Percentiles rank a stretch among this genome's conserved stretches.
Evolutionary conservation across 1,284 basidiomycete genomes (phyloP).

Genomic region (Malassezia nana): DNA sequence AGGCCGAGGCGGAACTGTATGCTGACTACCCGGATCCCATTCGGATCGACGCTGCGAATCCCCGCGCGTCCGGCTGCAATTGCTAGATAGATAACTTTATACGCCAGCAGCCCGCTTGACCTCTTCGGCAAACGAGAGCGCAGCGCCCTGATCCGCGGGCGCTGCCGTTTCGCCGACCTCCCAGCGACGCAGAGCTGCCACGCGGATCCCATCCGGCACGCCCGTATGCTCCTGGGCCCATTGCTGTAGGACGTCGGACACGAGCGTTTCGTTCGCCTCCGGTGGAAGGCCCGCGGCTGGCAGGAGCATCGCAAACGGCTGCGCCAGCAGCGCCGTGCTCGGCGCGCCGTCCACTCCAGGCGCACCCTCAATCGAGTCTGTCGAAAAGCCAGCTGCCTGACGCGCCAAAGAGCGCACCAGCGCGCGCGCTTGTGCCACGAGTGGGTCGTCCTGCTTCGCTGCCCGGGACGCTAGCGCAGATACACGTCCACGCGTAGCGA

Average conservation of each 20-base stretch:
- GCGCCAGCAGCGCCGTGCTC: slow-evolving; percentile 61
- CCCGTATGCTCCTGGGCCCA: slow-evolving; percentile 57
- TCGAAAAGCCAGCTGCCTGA: slow-evolving; percentile 77
- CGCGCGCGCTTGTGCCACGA: slow-evolving; percentile 48
- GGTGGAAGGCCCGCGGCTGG: slow-evolving; percentile 19
- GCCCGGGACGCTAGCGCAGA: slow-evolving; percentile 12
- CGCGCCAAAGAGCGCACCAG: slow-evolving; percentile 68
- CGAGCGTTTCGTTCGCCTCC: slow-evolving; percentile 52
- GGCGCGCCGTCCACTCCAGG: slow-evolving; percentile 53
- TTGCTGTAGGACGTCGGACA: slow-evolving; percentile 54
- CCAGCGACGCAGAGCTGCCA: slow-evolving; percentile 49
- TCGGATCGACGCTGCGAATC: slow-evolving; percentile 80
- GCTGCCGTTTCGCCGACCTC: slow-evolving; percentile 45
- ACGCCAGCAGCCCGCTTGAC: slow-evolving; percentile 41
- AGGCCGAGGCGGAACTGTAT: slow-evolving; percentile 91
- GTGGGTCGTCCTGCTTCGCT: slow-evolving; percentile 14
- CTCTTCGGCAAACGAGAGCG: slow-evolving; percentile 31
- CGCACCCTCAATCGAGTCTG: slow-evolving; percentile 54
- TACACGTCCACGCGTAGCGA: slow-evolving; percentile 32
- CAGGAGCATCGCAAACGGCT: slow-evolving; percentile 67
- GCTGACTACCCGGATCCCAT: slow-evolving; percentile 99
- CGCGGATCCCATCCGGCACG: slow-evolving; percentile 30
- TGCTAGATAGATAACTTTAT: slow-evolving; percentile 4
- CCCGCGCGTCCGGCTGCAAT: slow-evolving; percentile 16
- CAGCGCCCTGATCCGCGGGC: slow-evolving; percentile 13